Conservation (phyloP, 495 filamentous ascomycete species). For the Clavariopsis aquatica region DNA sequence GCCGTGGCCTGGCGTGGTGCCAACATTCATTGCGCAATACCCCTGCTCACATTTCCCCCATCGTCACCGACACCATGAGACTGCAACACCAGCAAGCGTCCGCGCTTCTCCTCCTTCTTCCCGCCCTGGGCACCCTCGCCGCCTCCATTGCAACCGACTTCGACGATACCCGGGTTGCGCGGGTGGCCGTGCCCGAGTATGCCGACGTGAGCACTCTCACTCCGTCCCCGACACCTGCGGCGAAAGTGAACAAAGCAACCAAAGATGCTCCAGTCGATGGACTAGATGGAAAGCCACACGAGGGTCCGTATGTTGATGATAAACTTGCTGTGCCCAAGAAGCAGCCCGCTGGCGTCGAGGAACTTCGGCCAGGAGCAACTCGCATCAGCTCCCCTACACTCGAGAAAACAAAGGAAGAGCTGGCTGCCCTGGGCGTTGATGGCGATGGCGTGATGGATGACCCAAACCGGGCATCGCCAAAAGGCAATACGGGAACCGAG, state of each 20-base stretch:
- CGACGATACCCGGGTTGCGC: conserved; percentile 24
- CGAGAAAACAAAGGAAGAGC: conserved; percentile 35
- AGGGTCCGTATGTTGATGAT: conserved; percentile 65
- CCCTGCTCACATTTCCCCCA: conserved; percentile 22
- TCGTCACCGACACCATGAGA: conserved; percentile 47
- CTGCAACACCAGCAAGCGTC: conserved; percentile 48
- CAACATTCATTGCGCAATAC: neutral
- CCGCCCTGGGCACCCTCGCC: conserved; percentile 40
- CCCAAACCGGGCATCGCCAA: conserved; percentile 67
- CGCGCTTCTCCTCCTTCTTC: conserved; percentile 51
- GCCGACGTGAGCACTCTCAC: conserved; percentile 19
- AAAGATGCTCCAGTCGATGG: conserved; percentile 93
- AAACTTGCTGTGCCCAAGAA: conserved; percentile 42
- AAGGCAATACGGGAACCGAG: conserved; percentile 83
- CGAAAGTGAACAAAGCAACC: conserved; percentile 56
- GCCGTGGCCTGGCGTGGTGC: neutral
- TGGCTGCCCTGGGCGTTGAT: conserved; percentile 47
- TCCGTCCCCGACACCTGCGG: conserved; percentile 44
- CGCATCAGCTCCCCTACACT: conserved; percentile 40
- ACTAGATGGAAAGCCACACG: conserved; percentile 92
- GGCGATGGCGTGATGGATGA: conserved; percentile 95
- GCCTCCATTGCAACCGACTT: conserved; percentile 34
- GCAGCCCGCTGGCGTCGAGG: conserved; percentile 53
- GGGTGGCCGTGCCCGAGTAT: conserved; percentile 31
- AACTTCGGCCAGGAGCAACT: conserved; percentile 32